Evolutionary conservation across 192 early-diverging fungal species (phyloP).

Genomic region (Linnemannia elongata): DNA sequence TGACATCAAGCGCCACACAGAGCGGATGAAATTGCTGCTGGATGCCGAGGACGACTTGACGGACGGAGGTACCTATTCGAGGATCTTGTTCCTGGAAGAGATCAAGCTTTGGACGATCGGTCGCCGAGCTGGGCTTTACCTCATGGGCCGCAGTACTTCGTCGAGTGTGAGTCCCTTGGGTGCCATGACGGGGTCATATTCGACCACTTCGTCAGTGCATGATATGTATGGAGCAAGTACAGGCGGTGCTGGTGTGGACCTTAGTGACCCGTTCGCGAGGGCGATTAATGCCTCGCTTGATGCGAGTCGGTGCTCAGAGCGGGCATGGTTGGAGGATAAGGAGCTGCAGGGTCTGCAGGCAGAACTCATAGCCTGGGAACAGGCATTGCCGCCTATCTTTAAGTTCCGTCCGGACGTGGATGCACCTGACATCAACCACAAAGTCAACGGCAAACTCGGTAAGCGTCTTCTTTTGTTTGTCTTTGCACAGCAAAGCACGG

Average conservation of each 20-base stretch:
- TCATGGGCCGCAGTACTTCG: slow-evolving; percentile 20
- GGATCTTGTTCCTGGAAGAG: slow-evolving; percentile 49
- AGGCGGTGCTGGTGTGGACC: not conserved
- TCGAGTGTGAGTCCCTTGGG: slow-evolving; percentile 20
- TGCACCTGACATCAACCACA: slow-evolving; percentile 38
- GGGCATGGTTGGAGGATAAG: slow-evolving; percentile 46
- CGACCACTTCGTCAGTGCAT: not conserved
- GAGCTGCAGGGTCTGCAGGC: slow-evolving; percentile 47
- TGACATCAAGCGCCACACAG: slow-evolving; percentile 42
- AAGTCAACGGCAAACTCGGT: slow-evolving; percentile 48
- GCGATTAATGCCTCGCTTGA: slow-evolving; percentile 22
- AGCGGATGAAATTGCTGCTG: slow-evolving; percentile 46
- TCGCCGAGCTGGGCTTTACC: slow-evolving; percentile 37
- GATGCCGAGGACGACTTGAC: slow-evolving; percentile 49
- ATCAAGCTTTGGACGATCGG: slow-evolving; percentile 52
- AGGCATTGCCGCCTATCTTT: slow-evolving; percentile 12
- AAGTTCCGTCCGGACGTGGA: slow-evolving; percentile 45
- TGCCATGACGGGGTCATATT: slow-evolving; percentile 17
- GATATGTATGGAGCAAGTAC: not conserved
- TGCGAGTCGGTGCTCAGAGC: slow-evolving; percentile 46
- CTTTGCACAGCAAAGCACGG: not conserved
- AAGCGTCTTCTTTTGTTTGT: not conserved
- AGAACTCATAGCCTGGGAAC: slow-evolving; percentile 50
- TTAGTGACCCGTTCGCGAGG: slow-evolving; percentile 17
- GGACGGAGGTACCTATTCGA: slow-evolving; percentile 45